Percentiles rank a stretch among this genome's conserved stretches.
Evolutionary conservation across 2,329 filamentous ascomycete species (phyloP).

Genomic region (Monosporascus sp.): DNA sequence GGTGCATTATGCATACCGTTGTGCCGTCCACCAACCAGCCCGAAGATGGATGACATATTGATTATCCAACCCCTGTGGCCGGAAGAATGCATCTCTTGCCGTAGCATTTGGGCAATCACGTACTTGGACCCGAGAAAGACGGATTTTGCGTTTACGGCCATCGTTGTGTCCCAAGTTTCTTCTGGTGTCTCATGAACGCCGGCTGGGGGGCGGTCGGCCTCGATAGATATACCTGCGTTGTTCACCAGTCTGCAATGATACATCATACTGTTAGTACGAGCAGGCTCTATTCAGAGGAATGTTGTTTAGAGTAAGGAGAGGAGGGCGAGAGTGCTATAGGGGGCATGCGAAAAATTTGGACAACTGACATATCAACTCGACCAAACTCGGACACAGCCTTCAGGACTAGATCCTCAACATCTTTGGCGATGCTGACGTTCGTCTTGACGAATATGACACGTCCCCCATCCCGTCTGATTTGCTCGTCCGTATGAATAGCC

Average conservation of each 20-base stretch:
- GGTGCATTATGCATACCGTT: constrained; percentile 19
- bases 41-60: constrained; percentile 41
- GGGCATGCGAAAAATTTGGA: no score
- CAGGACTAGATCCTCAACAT: constrained; percentile 32
- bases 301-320: no score
- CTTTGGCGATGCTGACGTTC: constrained; percentile 33
- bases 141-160: constrained; percentile 32
- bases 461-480: constrained; percentile 30
- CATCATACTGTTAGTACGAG: neutral
- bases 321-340: no score
- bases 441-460: constrained; percentile 36
- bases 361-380: constrained; percentile 35
- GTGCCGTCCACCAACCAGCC: constrained; percentile 27
- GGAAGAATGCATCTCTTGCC: constrained; percentile 33
- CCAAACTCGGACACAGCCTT: constrained; percentile 31
- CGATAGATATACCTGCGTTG: constrained; percentile 44
- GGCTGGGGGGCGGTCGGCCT: constrained; percentile 24
- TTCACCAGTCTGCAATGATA: constrained; percentile 34
- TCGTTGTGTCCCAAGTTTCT: constrained; percentile 37
- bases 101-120: constrained; percentile 42
- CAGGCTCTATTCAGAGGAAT: constrained; percentile 8
- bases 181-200: constrained; percentile 42
- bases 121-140: constrained; percentile 40
- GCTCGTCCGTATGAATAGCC: constrained; percentile 29
- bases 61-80: constrained; percentile 45